These are phyloP conservation scores for Thinopyrum elongatum DNA, from an alignment of 176 grass and related monocot genomes.

Conservation along the genomic window DNA sequence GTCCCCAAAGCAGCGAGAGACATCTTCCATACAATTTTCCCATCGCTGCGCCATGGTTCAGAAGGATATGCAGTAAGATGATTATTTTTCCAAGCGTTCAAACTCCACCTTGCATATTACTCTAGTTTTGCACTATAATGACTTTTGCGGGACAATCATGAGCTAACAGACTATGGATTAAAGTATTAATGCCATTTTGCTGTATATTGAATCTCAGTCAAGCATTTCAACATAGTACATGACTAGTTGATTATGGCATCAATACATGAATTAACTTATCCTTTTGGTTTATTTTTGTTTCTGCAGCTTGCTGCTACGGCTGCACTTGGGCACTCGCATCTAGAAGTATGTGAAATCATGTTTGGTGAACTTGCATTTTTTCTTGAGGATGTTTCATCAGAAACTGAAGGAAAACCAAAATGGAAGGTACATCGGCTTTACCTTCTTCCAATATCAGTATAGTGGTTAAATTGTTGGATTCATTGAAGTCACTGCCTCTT, in stretches of 20 bases:
- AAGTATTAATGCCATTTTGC: conserved; percentile 8
- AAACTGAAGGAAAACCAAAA: conserved; percentile 91
- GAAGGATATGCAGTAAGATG: conserved; percentile 91
- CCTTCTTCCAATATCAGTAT: conserved; percentile 21
- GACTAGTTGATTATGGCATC: conserved; percentile 16
- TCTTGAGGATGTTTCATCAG: conserved; percentile 88
- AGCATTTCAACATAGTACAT: conserved; percentile 27
- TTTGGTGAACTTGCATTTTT: conserved; percentile 85
- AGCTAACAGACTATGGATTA: background rate
- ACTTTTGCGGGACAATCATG: background rate
- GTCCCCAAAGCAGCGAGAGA: conserved; percentile 65
- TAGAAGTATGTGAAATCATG: conserved; percentile 93
- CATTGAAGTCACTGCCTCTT: background rate
- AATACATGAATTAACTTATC: conserved; percentile 4
- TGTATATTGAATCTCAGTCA: background rate
- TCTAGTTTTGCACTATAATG: background rate
- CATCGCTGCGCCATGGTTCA: conserved; percentile 85
- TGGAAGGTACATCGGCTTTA: conserved; percentile 75
- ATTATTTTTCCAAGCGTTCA: conserved; percentile 34
- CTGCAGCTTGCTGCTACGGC: conserved; percentile 84
- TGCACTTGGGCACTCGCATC: conserved; percentile 88
- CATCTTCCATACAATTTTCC: conserved; percentile 93
- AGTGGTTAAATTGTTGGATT: background rate
- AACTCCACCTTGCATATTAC: background rate
- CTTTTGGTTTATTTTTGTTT: conserved; percentile 11